Evolutionary conservation across 2,329 filamentous ascomycete species (phyloP), one percentile per base, ranked within the genome.

Genomic region (Claviceps pusilla): DNA sequence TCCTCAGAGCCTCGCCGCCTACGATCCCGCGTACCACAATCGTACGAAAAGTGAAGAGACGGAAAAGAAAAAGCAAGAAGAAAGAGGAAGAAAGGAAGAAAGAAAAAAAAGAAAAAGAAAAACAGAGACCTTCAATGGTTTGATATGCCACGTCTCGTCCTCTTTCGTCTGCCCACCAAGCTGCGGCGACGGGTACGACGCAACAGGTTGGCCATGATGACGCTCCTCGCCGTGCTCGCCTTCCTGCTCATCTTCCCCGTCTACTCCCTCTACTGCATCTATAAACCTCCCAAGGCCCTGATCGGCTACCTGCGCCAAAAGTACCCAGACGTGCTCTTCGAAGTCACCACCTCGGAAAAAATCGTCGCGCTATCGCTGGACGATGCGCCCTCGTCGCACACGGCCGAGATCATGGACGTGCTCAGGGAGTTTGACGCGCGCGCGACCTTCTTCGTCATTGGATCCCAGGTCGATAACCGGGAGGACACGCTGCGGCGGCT

Each of bases 361-460:
- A 69, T 91, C 31, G 75, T 95, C 19, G 89, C 87, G 0, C 75
- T 96, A 43, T 95, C 88, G 1, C 84, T 95, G 62, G 89, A 95
- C 71, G 89, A 95, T 69, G 86, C 83, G 33, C 89, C 89, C 0
- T 90, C 86, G 1, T 69, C 76, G 47, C 76, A 87, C 66, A 94
- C 89, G 2, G 64, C 69, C 48, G 79, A 83, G 54, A 89, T 95
- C 56, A 71, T 89, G 54, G 70, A 80, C 47, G 70, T 87, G 0
- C 74, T 95, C n/a, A 71, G 74, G 53, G 73, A 73, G 29, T 76
- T 88, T 63, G 75, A 77, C 55, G 87, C 84, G 14, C 79, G 75
- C 24, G 89, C 89, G 0, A 95, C 89, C 0, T 93, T 95, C 67
- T 96, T 95, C 68, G 76, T 94, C 37, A 95, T 95, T 61, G 89